Conservation (phyloP, 305 asterid species). For the Ajuga reptans region DNA sequence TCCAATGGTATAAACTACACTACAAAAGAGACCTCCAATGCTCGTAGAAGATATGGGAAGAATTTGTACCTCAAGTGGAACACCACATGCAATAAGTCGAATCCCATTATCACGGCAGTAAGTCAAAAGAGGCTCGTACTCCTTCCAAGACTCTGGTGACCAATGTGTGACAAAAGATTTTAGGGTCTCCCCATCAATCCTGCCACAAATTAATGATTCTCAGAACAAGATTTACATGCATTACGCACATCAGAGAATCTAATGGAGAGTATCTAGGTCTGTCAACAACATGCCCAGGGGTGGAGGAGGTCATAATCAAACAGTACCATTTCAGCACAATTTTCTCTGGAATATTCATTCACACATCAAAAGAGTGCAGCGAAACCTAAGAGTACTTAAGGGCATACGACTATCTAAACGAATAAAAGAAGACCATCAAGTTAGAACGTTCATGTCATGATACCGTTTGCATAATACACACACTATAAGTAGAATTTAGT, state of each 20-base stretch:
- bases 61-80: slow-evolving; percentile 64
- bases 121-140: slow-evolving; percentile 62
- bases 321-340: neutral
- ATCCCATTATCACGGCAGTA: slow-evolving; percentile 65
- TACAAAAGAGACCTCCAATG: neutral
- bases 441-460: neutral
- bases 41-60: neutral
- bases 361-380: neutral
- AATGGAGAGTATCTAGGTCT: neutral
- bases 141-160: slow-evolving; percentile 70
- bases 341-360: neutral
- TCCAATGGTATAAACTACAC: neutral
- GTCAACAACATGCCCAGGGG: no score
- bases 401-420: neutral
- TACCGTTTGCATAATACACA: neutral
- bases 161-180: slow-evolving; percentile 61
- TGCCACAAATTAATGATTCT: slow-evolving; percentile 27
- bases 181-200: slow-evolving; percentile 61
- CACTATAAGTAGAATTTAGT: neutral
- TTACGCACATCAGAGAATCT: neutral
- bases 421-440: neutral
- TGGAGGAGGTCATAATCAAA: neutral
- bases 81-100: slow-evolving; percentile 66
- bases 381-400: neutral
- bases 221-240: neutral